Conservation (phyloP, 768 basidiomycete genomes). For the Auricularia heimuer region DNA sequence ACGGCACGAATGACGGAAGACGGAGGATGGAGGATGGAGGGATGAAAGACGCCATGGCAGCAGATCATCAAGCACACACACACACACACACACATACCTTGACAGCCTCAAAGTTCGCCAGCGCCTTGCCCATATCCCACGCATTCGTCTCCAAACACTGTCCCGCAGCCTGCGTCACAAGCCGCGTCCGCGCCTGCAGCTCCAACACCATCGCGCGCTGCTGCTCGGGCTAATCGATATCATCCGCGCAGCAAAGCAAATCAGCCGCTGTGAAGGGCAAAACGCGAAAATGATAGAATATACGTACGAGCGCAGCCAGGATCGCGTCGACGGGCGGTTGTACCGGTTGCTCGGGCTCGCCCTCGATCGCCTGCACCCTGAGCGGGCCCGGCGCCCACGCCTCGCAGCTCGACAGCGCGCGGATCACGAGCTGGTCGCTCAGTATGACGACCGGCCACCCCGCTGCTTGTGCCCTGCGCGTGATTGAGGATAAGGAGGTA, state of each 20-base stretch:
- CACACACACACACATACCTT: slow-evolving; percentile 54
- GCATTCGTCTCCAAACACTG: slow-evolving; percentile 78
- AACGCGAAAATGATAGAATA: background rate
- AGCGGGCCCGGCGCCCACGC: slow-evolving; percentile 73
- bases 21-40: too few species aligned
- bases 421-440: slow-evolving; percentile 78
- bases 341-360: slow-evolving; percentile 3
- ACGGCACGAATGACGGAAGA: too few species aligned
- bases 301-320: slow-evolving; percentile 50
- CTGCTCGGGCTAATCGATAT: slow-evolving; percentile 43
- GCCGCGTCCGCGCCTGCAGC: slow-evolving; percentile 59
- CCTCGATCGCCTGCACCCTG: slow-evolving; percentile 48
- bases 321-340: slow-evolving; percentile 11
- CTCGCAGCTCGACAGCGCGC: slow-evolving; percentile 72
- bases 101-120: slow-evolving; percentile 81
- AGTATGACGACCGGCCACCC: slow-evolving; percentile 89
- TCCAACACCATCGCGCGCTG: slow-evolving; percentile 65
- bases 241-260: slow-evolving; percentile 9
- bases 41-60: too few species aligned
- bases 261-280: background rate
- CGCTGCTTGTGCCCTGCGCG: slow-evolving; percentile 54
- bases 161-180: slow-evolving; percentile 72
- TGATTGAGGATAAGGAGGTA: background rate
- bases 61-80: background rate
- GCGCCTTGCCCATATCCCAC: slow-evolving; percentile 74